Evolutionary conservation across 2,329 filamentous ascomycete genomes (phyloP), one percentile per base, ranked within the genome.

Genomic region (Hymenoscyphus infarciens): DNA sequence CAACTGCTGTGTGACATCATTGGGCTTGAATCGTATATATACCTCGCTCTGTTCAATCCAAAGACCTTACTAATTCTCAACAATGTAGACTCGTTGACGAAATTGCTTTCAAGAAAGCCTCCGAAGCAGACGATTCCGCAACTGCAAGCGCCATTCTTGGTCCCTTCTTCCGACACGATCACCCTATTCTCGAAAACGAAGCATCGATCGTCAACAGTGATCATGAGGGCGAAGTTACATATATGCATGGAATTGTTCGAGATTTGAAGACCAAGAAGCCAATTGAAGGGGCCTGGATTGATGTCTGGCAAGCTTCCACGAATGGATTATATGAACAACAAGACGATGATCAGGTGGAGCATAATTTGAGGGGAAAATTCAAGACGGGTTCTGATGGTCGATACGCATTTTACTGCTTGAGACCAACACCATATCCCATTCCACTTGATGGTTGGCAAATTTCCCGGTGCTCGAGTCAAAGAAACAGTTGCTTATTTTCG

Each of bases 291-390:
- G 83, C 83, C 0, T 78, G 79, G 19, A 76, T 88, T 6, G 85
- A 88, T 72, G 78, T 86, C n/a, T 88, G 85, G 85, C 81, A 88
- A 70, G 84, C 84, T 1, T 83, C 82, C 0, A 85, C 85, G 1
- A 88, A 88, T 66, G 67, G 76, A 5, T 62, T 81, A 57, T 82
- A 82, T 62, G 85, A 87, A 73, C 84, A 87, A 73, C 86, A 88
- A 72, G 86, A 88, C 64, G 76, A 80, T 0, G 74, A 83, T 5
- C 86, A 88, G 72, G 77, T 79, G 5, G 85, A 88, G 60, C 82
- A 81, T 70, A 88, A 88, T 66, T 75, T 88, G 25, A 77, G 85
- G n/a, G 86, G 86, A 2, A 83, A 82, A 61, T 87, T 88, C 67
- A 81, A 76, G 59, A 87, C 85, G 0, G 83, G 83, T 62, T 75